phyloP scores from a whole-genome alignment of 1,139 yeast genomes.

The Scheffersomyces segobiensis region DNA sequence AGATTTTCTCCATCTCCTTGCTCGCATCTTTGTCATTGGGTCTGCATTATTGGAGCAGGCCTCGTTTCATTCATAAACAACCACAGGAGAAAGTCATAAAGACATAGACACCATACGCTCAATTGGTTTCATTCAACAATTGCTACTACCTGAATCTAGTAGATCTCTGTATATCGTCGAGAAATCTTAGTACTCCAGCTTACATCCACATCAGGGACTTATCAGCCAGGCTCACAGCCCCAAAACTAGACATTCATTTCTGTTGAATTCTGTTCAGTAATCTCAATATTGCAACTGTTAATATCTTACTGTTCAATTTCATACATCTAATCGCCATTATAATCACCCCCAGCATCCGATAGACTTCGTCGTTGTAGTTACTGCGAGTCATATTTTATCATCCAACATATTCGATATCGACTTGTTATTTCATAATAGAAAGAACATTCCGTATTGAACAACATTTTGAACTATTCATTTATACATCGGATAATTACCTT shows the following conservation, averaged over 20 bases:
- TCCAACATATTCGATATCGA: background rate
- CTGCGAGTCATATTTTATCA: background rate
- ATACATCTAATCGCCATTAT: background rate
- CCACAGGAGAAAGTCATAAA: background rate
- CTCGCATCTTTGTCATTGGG: background rate
- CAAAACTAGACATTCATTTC: background rate
- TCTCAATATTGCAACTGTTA: background rate
- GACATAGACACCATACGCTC: background rate
- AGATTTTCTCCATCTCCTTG: background rate
- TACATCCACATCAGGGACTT: background rate
- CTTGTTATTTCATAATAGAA: background rate
- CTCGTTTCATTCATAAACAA: background rate
- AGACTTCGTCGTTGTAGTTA: background rate
- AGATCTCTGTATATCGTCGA: background rate
- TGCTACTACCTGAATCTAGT: background rate
- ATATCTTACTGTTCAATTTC: background rate
- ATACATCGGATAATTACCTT: too few species aligned
- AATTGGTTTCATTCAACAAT: background rate
- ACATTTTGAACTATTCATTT: background rate
- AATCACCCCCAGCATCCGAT: background rate
- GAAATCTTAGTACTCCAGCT: background rate
- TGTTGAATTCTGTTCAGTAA: background rate
- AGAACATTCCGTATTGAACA: background rate
- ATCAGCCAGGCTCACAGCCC: background rate
- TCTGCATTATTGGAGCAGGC: background rate